Percentiles rank a stretch among this genome's conserved stretches.
Evolutionary conservation across 2,329 filamentous ascomycete species (phyloP).

Genomic region (Hymenoscyphus infarciens): DNA sequence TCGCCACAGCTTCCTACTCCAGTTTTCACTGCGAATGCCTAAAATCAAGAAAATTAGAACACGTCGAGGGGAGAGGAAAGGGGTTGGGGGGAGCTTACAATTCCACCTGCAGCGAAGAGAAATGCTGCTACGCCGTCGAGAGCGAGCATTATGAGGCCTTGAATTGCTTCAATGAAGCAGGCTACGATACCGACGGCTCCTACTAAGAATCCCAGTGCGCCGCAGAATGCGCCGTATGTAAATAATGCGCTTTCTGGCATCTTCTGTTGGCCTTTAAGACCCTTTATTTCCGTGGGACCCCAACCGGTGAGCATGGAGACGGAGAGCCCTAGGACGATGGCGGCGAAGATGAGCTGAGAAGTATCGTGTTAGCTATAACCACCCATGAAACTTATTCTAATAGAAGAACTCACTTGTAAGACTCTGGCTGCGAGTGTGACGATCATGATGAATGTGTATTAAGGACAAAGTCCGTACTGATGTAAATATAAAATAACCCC

Average conservation of each 20-base stretch:
- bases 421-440: conserved; percentile 24
- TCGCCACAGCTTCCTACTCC: conserved; percentile 27
- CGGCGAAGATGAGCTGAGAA: conserved; percentile 25
- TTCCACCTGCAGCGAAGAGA: conserved; percentile 29
- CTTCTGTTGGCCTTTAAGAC: conserved; percentile 1
- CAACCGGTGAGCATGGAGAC: conserved; percentile 25
- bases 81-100: conserved; percentile 23
- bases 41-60: conserved; percentile 1
- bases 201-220: conserved; percentile 24
- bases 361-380: conserved; percentile 2
- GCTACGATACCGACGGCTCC: conserved; percentile 23
- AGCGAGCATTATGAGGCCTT: conserved; percentile 25
- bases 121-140: conserved; percentile 28
- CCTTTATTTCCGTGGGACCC: conserved; percentile 13
- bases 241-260: conserved; percentile 19
- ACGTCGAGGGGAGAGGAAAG: background rate
- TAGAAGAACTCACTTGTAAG: conserved; percentile 18
- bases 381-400: too few relatives aligned
- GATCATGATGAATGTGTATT: conserved; percentile 23
- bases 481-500: background rate
- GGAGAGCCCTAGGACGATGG: conserved; percentile 28
- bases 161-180: conserved; percentile 25
- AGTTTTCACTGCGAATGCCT: conserved; percentile 28
- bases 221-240: conserved; percentile 31
- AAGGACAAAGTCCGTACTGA: background rate